Base-by-base conservation (phyloP, 1,139 yeast genomes). In the Pichia sp. region DNA sequence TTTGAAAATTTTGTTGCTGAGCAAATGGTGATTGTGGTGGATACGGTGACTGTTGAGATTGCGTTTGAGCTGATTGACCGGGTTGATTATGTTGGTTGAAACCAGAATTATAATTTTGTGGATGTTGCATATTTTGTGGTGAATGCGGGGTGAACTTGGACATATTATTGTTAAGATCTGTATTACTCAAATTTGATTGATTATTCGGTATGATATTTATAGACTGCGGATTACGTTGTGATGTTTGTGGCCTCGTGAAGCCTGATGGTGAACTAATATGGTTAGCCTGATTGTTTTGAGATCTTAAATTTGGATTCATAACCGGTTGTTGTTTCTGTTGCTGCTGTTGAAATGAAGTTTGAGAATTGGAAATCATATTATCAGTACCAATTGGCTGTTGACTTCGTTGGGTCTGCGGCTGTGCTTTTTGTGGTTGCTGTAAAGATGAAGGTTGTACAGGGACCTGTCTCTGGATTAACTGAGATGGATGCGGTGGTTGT, bases 21-120 rank as follows among this genome's bases (percentile, higher is more conserved):
- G 43, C 42, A 7, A 42, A 47, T 10, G 32, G 28, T 8, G 48
- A 48, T 7, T 45, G 56, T 29, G 50, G 54, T 7, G 49, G 52
- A 9, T 28, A 25, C 9, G 33, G 37, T 27, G 34, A 34, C 7
- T 40, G 42, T 35, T 25, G 43, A 9, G 40, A 26, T 11, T 42
- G 44, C 39, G 34, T 41, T n/a, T 41, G 43, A 11, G 28, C 5
- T 35, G 25, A 4, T 35, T 35, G 38, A 18, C 18, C 18, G 18
- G 18, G 18, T 18, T 18, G 18, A 18, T 18, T 18, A 18, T 18
- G 18, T 18, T 18, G 18, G 18, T 18, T 18, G 18, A 18, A 18
- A 18, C 18, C 18, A 10, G 29, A 11, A 8, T 35, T 35, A 28
- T 37, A 37, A 28, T 28, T 37, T 10, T 30, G 32, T 6, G 32